These are phyloP conservation scores for Staphylotrichum longicolle DNA, from an alignment of 495 filamentous ascomycete species.

Conservation along the genomic window DNA sequence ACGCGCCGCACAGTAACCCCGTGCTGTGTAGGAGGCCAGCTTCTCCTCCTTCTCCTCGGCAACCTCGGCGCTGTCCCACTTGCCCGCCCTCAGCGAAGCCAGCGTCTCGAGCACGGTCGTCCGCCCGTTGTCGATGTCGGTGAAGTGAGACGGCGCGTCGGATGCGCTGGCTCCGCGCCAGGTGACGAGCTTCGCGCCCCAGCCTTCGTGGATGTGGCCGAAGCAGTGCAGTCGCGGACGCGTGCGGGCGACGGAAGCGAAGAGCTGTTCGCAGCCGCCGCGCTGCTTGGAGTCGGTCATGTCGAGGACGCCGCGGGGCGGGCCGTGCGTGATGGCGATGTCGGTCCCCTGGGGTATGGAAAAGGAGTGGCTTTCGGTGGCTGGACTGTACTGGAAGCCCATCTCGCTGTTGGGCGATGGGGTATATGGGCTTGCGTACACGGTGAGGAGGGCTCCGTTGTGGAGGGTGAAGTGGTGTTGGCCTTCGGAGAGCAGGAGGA, in stretches of 20 bases:
- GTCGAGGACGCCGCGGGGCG: slow-evolving; percentile 61
- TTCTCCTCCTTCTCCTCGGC: not conserved
- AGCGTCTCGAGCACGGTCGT: not conserved
- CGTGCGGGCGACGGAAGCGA: slow-evolving; percentile 52
- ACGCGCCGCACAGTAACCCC: not conserved
- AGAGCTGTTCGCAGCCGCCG: slow-evolving; percentile 58
- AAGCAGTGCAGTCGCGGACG: slow-evolving; percentile 65
- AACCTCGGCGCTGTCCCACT: not conserved
- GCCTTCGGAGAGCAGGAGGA: slow-evolving; percentile 69
- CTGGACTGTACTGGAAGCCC: slow-evolving; percentile 60
- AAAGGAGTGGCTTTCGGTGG: slow-evolving; percentile 51
- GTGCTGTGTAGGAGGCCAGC: not conserved
- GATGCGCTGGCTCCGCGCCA: slow-evolving; percentile 41
- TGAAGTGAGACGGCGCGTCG: not conserved
- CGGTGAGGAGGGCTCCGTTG: slow-evolving; percentile 58
- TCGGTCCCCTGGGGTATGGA: slow-evolving; percentile 50
- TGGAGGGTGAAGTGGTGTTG: slow-evolving; percentile 51
- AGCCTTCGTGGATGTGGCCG: slow-evolving; percentile 73
- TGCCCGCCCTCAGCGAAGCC: not conserved
- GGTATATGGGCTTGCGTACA: slow-evolving; percentile 70
- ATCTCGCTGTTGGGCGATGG: slow-evolving; percentile 54
- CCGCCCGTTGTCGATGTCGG: not conserved
- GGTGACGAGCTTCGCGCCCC: slow-evolving; percentile 60
- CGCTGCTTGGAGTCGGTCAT: slow-evolving; percentile 32
- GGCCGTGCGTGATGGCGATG: slow-evolving; percentile 72